Evolutionary conservation across 1,284 basidiomycete species (phyloP).

Genomic region (Cryptococcus sp.): DNA sequence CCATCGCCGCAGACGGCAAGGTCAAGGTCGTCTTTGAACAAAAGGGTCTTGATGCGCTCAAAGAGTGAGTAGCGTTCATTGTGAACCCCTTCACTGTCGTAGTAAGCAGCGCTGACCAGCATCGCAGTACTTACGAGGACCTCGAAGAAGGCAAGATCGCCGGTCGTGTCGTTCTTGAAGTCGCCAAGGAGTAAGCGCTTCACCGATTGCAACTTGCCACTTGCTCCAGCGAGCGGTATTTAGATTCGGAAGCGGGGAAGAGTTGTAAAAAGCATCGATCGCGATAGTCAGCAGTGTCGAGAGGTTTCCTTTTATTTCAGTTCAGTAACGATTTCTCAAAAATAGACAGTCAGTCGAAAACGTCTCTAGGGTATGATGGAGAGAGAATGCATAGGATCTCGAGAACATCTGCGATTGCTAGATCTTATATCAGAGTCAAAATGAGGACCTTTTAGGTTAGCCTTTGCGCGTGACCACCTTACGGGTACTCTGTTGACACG

Average conservation of each 20-base stretch:
- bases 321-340: no score
- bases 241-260: not conserved
- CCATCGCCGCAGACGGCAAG: slow-evolving; percentile 67
- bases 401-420: no score
- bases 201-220: not conserved
- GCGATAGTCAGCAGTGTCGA: no score
- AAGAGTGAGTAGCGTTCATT: slow-evolving; percentile 11
- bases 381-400: no score
- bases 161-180: slow-evolving; percentile 21
- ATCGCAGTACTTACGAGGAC: slow-evolving; percentile 22
- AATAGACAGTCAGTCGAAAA: no score
- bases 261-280: not conserved
- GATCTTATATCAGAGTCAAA: no score
- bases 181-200: slow-evolving; percentile 16
- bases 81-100: not conserved
- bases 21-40: slow-evolving; percentile 62
- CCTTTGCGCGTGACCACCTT: no score
- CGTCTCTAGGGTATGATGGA: no score
- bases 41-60: slow-evolving; percentile 17
- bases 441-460: no score
- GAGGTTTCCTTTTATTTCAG: no score
- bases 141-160: slow-evolving; percentile 25
- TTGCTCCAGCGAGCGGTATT: no score
- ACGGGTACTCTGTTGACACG: no score
- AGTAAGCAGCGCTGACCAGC: not conserved